Conservation (phyloP, 805 yeast genomes). For the Suhomyces canberraensis region DNA sequence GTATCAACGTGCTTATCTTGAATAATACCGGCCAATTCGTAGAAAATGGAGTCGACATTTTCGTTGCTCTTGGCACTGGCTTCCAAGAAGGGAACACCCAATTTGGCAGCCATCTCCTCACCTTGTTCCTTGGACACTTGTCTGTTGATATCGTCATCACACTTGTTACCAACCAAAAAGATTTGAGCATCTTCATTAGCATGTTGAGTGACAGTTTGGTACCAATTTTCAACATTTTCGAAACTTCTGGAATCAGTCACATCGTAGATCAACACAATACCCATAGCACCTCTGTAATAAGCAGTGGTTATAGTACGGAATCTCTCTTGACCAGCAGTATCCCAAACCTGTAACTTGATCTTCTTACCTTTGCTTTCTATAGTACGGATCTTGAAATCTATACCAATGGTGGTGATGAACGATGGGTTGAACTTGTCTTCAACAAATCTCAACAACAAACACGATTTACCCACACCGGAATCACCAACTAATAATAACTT, state of each 20-base stretch:
- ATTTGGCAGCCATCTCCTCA: slow-evolving; percentile 77
- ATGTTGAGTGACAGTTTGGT: slow-evolving; percentile 90
- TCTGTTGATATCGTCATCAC: slow-evolving; percentile 85
- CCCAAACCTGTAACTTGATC: slow-evolving; percentile 95
- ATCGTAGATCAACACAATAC: slow-evolving; percentile 79
- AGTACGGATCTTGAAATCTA: slow-evolving; percentile 96
- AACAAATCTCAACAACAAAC: slow-evolving; percentile 86
- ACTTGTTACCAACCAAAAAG: slow-evolving; percentile 92
- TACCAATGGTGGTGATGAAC: slow-evolving; percentile 96
- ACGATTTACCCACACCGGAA: slow-evolving; percentile 85
- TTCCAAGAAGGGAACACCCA: slow-evolving; percentile 89
- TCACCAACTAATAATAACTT: slow-evolving; percentile 92
- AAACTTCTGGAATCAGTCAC: slow-evolving; percentile 89
- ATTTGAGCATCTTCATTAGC: slow-evolving; percentile 95
- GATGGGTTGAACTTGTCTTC: slow-evolving; percentile 96
- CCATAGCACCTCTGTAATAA: slow-evolving; percentile 87
- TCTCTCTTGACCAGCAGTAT: slow-evolving; percentile 96
- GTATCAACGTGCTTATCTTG: slow-evolving; percentile 66
- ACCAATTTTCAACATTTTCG: slow-evolving; percentile 92
- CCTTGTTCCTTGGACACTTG: slow-evolving; percentile 90
- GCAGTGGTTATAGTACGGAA: slow-evolving; percentile 94
- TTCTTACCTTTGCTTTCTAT: slow-evolving; percentile 90
- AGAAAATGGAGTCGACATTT: slow-evolving; percentile 89
- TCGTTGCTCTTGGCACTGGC: slow-evolving; percentile 93
- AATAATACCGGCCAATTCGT: slow-evolving; percentile 81